Conservation (phyloP, 75 land plant genomes). For the Pseudotsuga menziesii region DNA sequence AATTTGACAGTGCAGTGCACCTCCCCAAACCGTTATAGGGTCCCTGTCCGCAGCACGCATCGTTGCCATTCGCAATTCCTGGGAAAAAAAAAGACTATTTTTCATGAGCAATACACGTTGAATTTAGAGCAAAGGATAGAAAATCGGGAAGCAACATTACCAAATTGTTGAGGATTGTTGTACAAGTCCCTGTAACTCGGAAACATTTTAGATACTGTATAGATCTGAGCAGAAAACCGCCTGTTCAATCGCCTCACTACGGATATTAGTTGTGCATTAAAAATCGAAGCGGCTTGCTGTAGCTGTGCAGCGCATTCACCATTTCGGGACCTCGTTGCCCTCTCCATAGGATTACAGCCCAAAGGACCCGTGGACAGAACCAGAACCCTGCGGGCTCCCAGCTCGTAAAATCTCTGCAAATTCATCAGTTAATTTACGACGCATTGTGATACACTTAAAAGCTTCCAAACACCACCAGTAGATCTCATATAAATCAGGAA, state of each 20-base stretch:
- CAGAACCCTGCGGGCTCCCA: slow-evolving; percentile 63
- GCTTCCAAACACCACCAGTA: no score
- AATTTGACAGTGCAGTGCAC: slow-evolving; percentile 42
- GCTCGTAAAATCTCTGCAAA: slow-evolving; percentile 35
- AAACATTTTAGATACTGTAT: slow-evolving; percentile 18
- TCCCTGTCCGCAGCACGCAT: slow-evolving; percentile 53
- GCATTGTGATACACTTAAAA: no score
- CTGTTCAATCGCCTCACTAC: slow-evolving; percentile 13
- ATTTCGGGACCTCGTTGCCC: slow-evolving; percentile 23
- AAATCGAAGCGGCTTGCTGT: slow-evolving; percentile 17
- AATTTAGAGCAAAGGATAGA: background rate
- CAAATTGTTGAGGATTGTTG: background rate
- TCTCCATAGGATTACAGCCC: slow-evolving; percentile 71
- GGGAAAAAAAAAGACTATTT: background rate
- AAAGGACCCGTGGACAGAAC: slow-evolving; percentile 62
- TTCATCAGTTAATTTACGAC: background rate
- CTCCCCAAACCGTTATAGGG: slow-evolving; percentile 47
- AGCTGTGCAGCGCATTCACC: slow-evolving; percentile 24
- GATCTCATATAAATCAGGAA: background rate
- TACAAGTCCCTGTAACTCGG: background rate
- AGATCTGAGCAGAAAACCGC: slow-evolving; percentile 10
- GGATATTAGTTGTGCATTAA: slow-evolving; percentile 12
- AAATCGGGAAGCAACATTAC: background rate
- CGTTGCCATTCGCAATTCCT: slow-evolving; percentile 26
- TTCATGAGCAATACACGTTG: background rate